Conservation (phyloP, 1,284 basidiomycete species). For the Calocybe gambosa region DNA sequence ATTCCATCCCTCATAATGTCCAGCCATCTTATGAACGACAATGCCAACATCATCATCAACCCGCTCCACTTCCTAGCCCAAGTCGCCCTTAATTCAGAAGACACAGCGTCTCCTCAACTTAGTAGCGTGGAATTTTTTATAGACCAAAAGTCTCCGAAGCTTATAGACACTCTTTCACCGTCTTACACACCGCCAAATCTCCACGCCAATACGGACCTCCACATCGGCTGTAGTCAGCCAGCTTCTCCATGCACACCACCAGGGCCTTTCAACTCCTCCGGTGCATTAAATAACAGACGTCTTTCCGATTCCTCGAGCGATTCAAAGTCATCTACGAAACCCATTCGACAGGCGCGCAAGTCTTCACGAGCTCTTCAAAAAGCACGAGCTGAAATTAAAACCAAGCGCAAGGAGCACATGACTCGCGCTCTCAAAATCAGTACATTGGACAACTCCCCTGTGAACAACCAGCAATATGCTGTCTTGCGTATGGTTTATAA, state of each 20-base stretch:
- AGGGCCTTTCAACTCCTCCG: conserved; percentile 21
- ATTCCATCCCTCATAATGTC: conserved; percentile 20
- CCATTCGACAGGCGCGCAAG: conserved; percentile 22
- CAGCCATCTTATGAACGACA: conserved; percentile 4
- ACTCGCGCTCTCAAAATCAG: conserved; percentile 41
- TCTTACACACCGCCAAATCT: not conserved
- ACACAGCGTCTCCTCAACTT: conserved; percentile 12
- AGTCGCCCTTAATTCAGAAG: conserved; percentile 27
- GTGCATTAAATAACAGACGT: conserved; percentile 20
- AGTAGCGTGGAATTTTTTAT: not conserved
- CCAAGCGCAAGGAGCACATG: conserved; percentile 31
- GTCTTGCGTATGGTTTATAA: conserved; percentile 54
- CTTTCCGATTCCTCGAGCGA: conserved; percentile 20
- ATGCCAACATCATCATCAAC: conserved; percentile 23
- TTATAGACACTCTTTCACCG: not conserved
- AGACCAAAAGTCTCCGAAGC: not conserved
- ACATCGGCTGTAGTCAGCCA: conserved; percentile 20
- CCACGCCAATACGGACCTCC: conserved; percentile 14
- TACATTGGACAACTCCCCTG: conserved; percentile 51
- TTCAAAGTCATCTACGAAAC: conserved; percentile 20
- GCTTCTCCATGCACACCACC: conserved; percentile 15
- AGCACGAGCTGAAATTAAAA: conserved; percentile 25
- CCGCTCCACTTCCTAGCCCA: conserved; percentile 36
- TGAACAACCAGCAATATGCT: conserved; percentile 44
- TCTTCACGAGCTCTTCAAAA: conserved; percentile 18